Evolutionary conservation across 768 basidiomycete species (phyloP), one percentile per base, ranked within the genome.

Genomic region (Tricholoma matsutake): DNA sequence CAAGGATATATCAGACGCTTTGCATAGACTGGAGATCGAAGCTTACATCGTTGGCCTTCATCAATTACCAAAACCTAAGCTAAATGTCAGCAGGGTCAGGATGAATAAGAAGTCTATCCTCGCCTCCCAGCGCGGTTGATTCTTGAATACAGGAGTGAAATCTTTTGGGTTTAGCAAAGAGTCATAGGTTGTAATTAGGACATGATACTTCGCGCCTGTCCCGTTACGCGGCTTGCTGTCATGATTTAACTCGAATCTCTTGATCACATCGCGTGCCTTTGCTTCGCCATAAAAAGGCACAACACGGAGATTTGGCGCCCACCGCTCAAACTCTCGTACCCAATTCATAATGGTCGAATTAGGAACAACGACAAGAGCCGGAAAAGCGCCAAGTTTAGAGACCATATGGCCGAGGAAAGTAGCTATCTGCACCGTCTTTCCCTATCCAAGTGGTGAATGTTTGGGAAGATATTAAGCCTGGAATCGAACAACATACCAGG

Each of bases 281-380:
- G 84, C 82, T 67, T 91, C 91, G n/a, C 92, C 91, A 65, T 87
- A 86, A 72, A 88, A 96, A 0, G 94, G 91, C 22, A 95, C 92
- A 47, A 92, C 94, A n/a, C 82, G 70, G 7, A 87, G 78, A 41
- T 76, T 73, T 0, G 92, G 92, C 0, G 91, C 89, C 84, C 92
- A 94, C 61, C 88, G 85, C 67, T 92, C 88, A 64, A 98, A 94
- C 71, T 99, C 97, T 34, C 97, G 82, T 13, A 96, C 85, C 96
- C 96, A 97, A 66, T 94, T 97, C 5, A 89, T 89, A 64, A 98
- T 89, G 0, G 96, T 97, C 11, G 95, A 96, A 70, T 99, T 97
- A 0, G 97, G 97, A 5, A 98, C 97, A 4, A 97, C 88, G 10
- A 99, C 87, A 13, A 99, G 82, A 37, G 86, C 87, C 3, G 97